Conservation (phyloP, 352 stramenopile genomes). For the Phytophthora citrophthora region DNA sequence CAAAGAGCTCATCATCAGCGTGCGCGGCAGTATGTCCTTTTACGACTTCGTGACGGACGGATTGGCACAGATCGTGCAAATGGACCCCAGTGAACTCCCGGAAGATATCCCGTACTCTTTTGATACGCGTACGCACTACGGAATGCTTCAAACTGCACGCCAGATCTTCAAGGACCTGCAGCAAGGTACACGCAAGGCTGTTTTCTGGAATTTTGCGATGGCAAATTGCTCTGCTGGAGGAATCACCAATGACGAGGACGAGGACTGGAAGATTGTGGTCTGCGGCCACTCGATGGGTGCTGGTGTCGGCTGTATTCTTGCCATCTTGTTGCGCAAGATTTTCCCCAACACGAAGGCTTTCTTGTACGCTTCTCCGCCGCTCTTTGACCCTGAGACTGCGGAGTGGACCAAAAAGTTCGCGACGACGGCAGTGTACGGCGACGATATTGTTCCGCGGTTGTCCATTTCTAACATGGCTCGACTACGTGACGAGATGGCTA, state of each 20-base stretch:
- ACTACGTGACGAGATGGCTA: conserved; percentile 73
- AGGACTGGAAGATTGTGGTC: conserved; percentile 75
- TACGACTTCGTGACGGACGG: conserved; percentile 83
- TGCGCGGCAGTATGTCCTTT: conserved; percentile 80
- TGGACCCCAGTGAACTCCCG: conserved; percentile 63
- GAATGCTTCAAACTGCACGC: conserved; percentile 72
- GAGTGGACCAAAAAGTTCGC: conserved; percentile 69
- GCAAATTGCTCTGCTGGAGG: conserved; percentile 44
- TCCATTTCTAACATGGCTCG: conserved; percentile 72
- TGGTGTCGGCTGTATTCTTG: conserved; percentile 74
- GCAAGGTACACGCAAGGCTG: conserved; percentile 53
- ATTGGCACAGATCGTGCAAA: conserved; percentile 67
- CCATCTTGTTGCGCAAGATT: conserved; percentile 62
- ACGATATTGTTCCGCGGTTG: conserved; percentile 73
- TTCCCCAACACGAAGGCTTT: conserved; percentile 66
- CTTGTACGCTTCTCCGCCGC: conserved; percentile 66
- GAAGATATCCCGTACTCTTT: conserved; percentile 54
- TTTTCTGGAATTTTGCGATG: conserved; percentile 78
- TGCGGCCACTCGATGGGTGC: conserved; percentile 86
- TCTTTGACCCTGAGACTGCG: conserved; percentile 69
- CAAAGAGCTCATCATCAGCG: conserved; percentile 75
- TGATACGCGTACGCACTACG: conserved; percentile 67
- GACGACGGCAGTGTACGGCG: conserved; percentile 73
- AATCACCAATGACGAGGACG: conserved; percentile 14
- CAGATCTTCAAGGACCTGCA: conserved; percentile 68